Evolutionary conservation across 2,329 filamentous ascomycete species (phyloP).

Genomic region (Fusarium dlaminii): DNA sequence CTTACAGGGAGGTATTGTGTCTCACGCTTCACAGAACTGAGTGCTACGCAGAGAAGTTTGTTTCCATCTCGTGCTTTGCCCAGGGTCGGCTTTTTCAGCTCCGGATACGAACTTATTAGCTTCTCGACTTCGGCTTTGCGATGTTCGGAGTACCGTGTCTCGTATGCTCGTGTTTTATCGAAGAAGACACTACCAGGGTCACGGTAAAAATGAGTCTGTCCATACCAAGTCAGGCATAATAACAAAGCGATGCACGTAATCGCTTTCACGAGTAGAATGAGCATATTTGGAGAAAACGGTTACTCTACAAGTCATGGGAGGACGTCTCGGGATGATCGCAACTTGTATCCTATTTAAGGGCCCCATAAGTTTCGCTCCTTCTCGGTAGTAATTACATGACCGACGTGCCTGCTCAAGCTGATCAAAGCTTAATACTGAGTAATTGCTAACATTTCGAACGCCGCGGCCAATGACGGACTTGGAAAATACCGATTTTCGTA

Average conservation of each 20-base stretch:
- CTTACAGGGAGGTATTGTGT: slow-evolving; percentile 20
- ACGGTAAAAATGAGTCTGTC: slow-evolving; percentile 10
- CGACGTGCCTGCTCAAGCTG: not conserved
- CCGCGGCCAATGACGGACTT: not conserved
- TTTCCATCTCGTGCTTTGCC: not conserved
- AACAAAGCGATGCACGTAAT: not conserved
- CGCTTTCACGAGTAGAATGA: not conserved
- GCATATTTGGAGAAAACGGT: not conserved
- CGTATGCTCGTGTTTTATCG: slow-evolving; percentile 7
- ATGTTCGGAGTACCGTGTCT: not conserved
- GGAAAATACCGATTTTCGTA: not conserved
- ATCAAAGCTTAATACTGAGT: not conserved
- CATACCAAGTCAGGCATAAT: slow-evolving; percentile 5
- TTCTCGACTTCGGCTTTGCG: not conserved
- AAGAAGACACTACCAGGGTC: slow-evolving; percentile 23
- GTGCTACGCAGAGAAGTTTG: slow-evolving; percentile 8
- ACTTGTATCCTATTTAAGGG: not conserved
- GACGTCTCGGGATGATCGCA: not conserved
- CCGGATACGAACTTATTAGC: not conserved
- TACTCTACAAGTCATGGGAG: not conserved
- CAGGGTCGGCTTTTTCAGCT: no score
- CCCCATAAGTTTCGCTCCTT: not conserved
- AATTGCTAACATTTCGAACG: not conserved
- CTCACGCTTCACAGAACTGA: slow-evolving; percentile 11
- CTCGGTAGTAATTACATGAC: not conserved